Evolutionary conservation across 257 asterid species (phyloP).

Genomic region (Scutellaria minor): DNA sequence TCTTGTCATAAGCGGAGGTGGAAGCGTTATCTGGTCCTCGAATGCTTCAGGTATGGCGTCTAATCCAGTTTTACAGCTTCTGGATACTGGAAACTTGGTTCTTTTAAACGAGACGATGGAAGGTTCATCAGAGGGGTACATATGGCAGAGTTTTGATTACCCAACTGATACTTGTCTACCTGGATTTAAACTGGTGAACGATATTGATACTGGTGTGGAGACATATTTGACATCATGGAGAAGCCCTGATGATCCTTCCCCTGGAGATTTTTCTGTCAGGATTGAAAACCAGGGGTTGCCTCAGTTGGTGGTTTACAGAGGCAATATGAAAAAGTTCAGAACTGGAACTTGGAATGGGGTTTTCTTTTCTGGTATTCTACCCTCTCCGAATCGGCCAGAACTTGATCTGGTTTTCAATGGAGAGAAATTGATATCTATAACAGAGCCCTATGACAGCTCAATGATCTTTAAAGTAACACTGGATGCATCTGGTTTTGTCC

Average conservation of each 20-base stretch:
- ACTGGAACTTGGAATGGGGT: constrained; percentile 47
- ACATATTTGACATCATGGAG: constrained; percentile 44
- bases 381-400: neutral
- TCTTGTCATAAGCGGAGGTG: constrained; percentile 12
- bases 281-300: constrained; percentile 36
- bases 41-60: constrained; percentile 20
- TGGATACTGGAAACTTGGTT: constrained; percentile 43
- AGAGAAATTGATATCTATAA: constrained; percentile 8
- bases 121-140: neutral
- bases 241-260: constrained; percentile 43
- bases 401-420: neutral
- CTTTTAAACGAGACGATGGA: constrained; percentile 11
- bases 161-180: constrained; percentile 45
- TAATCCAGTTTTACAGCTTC: constrained; percentile 32
- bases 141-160: constrained; percentile 49
- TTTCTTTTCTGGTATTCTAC: constrained; percentile 22
- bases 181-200: constrained; percentile 30
- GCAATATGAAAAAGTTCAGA: constrained; percentile 22
- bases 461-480: constrained; percentile 5
- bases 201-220: constrained; percentile 24
- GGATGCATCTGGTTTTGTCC: constrained; percentile 4
- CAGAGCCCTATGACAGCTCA: constrained; percentile 24
- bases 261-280: constrained; percentile 35
- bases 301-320: constrained; percentile 26
- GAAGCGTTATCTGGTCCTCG: constrained; percentile 34